These are phyloP conservation scores for Clonostachys rosea DNA, from an alignment of 2,329 filamentous ascomycete species.

Conservation along the genomic window DNA sequence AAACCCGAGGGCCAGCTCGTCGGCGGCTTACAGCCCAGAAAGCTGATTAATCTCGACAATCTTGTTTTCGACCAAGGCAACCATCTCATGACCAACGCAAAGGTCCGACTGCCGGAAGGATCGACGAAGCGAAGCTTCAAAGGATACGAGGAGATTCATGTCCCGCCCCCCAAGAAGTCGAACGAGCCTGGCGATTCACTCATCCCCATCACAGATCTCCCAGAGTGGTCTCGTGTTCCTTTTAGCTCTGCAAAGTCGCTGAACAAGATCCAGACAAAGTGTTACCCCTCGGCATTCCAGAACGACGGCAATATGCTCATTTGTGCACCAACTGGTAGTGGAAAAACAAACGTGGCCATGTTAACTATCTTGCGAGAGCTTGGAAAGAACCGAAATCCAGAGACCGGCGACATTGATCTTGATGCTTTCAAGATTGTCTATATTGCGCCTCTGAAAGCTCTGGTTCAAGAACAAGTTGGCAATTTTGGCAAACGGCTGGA, in stretches of 20 bases:
- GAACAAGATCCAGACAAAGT: slow-evolving; percentile 94
- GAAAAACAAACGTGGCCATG: slow-evolving; percentile 99
- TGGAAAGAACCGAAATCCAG: slow-evolving; percentile 85
- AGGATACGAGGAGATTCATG: slow-evolving; percentile 97
- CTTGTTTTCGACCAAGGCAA: slow-evolving; percentile 97
- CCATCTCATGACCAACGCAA: slow-evolving; percentile 98
- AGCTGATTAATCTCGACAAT: slow-evolving; percentile 90
- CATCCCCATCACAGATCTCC: slow-evolving; percentile 81
- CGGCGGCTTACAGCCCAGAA: slow-evolving; percentile 80
- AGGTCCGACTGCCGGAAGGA: slow-evolving; percentile 87
- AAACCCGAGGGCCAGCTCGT: slow-evolving; percentile 64
- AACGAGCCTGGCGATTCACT: slow-evolving; percentile 75
- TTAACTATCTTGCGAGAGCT: slow-evolving; percentile 93
- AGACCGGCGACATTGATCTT: slow-evolving; percentile 89
- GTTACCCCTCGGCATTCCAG: slow-evolving; percentile 84
- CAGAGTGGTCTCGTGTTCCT: slow-evolving; percentile 83
- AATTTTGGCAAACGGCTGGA: slow-evolving; percentile 92
- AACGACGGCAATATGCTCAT: slow-evolving; percentile 97
- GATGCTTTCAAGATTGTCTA: slow-evolving; percentile 99
- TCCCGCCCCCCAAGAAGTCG: slow-evolving; percentile 86
- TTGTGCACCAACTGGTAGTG: slow-evolving; percentile 93
- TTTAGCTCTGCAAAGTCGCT: slow-evolving; percentile 84
- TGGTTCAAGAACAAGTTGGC: slow-evolving; percentile 96
- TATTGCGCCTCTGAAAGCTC: slow-evolving; percentile 89
- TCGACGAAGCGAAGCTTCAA: slow-evolving; percentile 96